Conservation (phyloP, 139 green algal genomes). For the Haematococcus lacustris region DNA sequence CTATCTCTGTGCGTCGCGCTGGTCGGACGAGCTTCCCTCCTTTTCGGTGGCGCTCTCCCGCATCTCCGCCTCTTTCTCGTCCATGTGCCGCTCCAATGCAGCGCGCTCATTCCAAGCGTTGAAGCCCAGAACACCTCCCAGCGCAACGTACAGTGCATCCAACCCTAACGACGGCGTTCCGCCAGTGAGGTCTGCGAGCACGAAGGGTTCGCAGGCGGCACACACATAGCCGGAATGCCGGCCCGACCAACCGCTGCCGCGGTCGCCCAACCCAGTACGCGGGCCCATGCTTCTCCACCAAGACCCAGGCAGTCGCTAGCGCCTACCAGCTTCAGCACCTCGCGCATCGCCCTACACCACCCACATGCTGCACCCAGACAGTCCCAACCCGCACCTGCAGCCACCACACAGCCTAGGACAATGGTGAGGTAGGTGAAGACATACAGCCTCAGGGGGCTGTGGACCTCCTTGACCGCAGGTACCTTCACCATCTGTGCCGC, state of each 20-base stretch:
- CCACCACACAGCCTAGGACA: slow-evolving; percentile 1
- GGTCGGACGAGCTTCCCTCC: too few species aligned
- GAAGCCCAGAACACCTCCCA: not conserved
- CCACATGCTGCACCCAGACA: not conserved
- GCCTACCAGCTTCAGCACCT: not conserved
- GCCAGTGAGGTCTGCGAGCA: not conserved
- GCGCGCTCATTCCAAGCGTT: not conserved
- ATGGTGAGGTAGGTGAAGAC: slow-evolving; percentile 10
- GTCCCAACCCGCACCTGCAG: not conserved
- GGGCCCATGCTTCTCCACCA: too few species aligned
- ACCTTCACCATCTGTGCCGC: too few species aligned
- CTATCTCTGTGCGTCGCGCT: too few species aligned
- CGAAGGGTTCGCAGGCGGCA: not conserved
- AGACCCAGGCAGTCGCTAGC: not conserved
- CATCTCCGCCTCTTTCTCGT: not conserved
- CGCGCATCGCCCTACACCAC: not conserved
- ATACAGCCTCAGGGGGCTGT: slow-evolving; percentile 1
- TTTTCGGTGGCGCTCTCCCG: too few species aligned
- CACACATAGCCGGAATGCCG: too few species aligned
- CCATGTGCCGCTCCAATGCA: not conserved
- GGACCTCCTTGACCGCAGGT: not conserved
- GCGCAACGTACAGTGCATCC: not conserved
- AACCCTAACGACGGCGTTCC: not conserved
- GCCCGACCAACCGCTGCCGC: too few species aligned
- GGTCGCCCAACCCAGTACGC: too few species aligned